phyloP scores from a whole-genome alignment of 2,329 filamentous ascomycete genomes.

The Orbilia oligospora region DNA sequence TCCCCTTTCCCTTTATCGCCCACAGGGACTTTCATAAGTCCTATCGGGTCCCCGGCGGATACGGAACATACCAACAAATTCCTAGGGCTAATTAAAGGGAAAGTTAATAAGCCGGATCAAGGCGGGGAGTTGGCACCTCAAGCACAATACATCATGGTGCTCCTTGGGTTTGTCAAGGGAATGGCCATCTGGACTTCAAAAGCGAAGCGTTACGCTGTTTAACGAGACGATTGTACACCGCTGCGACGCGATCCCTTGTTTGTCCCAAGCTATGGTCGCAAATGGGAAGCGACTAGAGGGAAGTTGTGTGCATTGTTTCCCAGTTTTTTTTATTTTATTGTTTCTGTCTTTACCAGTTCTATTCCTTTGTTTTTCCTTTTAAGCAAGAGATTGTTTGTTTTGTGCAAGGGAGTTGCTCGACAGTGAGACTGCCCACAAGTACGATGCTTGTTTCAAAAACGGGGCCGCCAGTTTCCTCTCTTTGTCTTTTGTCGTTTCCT shows the following conservation, averaged over 20 bases:
- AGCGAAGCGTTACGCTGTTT: slow-evolving; percentile 62
- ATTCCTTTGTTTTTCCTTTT: background rate
- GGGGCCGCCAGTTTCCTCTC: background rate
- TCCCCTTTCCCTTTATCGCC: slow-evolving; percentile 29
- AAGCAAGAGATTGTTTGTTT: no score
- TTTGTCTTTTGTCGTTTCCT: background rate
- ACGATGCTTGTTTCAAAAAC: background rate
- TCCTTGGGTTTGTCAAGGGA: slow-evolving; percentile 63
- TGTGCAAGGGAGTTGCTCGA: no score
- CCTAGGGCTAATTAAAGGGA: slow-evolving; percentile 30
- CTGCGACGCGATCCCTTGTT: background rate
- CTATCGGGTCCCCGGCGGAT: background rate
- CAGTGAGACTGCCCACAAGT: no score
- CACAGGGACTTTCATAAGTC: background rate
- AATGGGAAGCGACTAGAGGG: no score
- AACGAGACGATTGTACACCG: background rate
- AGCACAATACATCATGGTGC: slow-evolving; percentile 62
- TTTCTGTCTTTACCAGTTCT: slow-evolving; percentile 2
- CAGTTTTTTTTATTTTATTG: background rate
- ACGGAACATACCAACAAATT: background rate
- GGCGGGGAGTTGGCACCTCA: slow-evolving; percentile 29
- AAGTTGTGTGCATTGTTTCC: background rate
- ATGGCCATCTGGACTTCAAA: slow-evolving; percentile 64
- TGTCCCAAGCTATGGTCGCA: background rate
- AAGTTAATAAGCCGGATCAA: background rate